These are phyloP conservation scores for Metschnikowia kunwiensis DNA, from an alignment of 805 yeast species.

Conservation along the genomic window DNA sequence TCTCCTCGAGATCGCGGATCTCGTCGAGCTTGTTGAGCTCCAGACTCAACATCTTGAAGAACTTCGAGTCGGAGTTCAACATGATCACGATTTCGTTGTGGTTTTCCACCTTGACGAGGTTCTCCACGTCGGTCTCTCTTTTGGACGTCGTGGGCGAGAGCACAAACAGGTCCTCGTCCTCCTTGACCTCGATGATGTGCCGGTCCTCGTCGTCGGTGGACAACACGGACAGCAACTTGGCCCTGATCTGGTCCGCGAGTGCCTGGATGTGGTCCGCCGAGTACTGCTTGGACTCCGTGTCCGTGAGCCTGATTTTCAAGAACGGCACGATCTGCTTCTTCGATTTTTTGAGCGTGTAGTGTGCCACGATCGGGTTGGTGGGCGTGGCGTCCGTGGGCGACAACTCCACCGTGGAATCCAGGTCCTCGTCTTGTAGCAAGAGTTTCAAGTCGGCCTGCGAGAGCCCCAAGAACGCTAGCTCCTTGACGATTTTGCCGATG, in stretches of 20 bases:
- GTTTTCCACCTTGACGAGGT: slow-evolving; percentile 17
- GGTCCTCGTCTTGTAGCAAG: slow-evolving; percentile 29
- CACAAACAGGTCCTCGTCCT: slow-evolving; percentile 28
- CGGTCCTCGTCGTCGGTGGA: slow-evolving; percentile 23
- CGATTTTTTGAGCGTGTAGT: slow-evolving; percentile 37
- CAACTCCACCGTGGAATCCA: slow-evolving; percentile 29
- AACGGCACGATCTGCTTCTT: slow-evolving; percentile 32
- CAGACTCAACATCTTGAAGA: slow-evolving; percentile 54
- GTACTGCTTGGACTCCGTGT: slow-evolving; percentile 23
- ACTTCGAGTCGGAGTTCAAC: slow-evolving; percentile 54
- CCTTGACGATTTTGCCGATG: slow-evolving; percentile 61
- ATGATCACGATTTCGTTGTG: slow-evolving; percentile 40
- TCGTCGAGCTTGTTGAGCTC: slow-evolving; percentile 51
- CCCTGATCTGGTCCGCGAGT: slow-evolving; percentile 28
- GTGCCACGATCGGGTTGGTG: slow-evolving; percentile 40
- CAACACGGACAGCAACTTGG: slow-evolving; percentile 25
- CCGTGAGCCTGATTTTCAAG: slow-evolving; percentile 38
- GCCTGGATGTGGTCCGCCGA: slow-evolving; percentile 32
- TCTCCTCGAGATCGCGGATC: slow-evolving; percentile 43
- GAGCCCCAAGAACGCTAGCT: slow-evolving; percentile 57
- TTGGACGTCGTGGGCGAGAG: slow-evolving; percentile 26
- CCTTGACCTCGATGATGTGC: slow-evolving; percentile 29
- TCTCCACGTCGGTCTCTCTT: slow-evolving; percentile 6
- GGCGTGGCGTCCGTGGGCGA: slow-evolving; percentile 33
- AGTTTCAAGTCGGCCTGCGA: slow-evolving; percentile 43